Base-by-base conservation (phyloP, 495 filamentous ascomycete species). In the Pseudoneurospora amorphoporcata region DNA sequence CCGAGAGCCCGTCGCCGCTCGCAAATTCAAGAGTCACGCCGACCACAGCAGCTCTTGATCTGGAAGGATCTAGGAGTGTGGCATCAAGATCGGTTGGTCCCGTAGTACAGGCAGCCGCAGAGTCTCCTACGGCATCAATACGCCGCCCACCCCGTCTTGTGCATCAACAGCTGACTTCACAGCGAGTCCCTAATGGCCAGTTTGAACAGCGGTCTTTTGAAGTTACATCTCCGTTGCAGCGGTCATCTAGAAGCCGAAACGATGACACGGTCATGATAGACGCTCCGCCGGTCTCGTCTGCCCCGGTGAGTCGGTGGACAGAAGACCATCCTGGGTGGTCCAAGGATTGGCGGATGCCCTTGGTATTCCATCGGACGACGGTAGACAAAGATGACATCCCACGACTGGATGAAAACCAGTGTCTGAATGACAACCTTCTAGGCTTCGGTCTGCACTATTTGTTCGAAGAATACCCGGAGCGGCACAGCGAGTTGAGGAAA, bases 361-460 rank as follows among this genome's bases (percentile, higher is more conserved):
- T 98, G 23, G 84, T 91, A 2, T 95, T 91, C 77, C 92, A 92
- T 6, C 83, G 82, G 41, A 83, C 92, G 19, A 90, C 89, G 32
- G 92, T 98, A 16, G 89, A 92, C 71, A 90, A 90, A 73, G 85
- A 88, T 19, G 95, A 99, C 79, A 90, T 97, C 69, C 84, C 88
- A 29, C 87, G 94, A 42, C 86, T 98, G 23, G 90, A 94, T 70
- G 92, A 93, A 73, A 89, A 89, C n/a, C 86, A 97, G 75, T 97
- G 91, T 71, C 79, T 99, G 19, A 99, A 99, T 75, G 95, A 99
- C 81, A 97, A 93, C 77, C 82, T 99, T 38, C 90, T 99, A 71
- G 88, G 86, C 23, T 98, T 97, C 78, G 96, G 95, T 76, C 85
- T 97, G 42, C 88, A 88, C 38, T 92, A 90, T 76, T 82, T 97